Conservation (phyloP, 371 early-diverging fungal genomes). For the Catenaria anguillulae region DNA sequence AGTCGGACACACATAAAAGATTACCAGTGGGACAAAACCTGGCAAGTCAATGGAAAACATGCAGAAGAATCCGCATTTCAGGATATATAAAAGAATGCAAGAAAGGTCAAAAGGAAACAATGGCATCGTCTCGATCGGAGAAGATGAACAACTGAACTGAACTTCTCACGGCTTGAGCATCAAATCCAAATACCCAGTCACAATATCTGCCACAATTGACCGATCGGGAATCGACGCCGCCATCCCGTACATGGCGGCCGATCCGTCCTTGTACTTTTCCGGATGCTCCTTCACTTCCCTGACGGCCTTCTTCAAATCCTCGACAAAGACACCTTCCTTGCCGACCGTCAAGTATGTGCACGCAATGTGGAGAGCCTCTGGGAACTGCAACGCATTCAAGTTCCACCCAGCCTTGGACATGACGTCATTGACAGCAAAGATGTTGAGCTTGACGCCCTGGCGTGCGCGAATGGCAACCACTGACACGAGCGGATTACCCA, state of each 20-base stretch:
- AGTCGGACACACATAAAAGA: too few relatives aligned
- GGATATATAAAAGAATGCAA: too few relatives aligned
- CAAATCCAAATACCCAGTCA: constrained; percentile 68
- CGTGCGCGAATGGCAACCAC: constrained; percentile 68
- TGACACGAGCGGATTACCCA: constrained; percentile 69
- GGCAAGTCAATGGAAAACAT: too few relatives aligned
- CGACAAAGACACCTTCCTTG: constrained; percentile 53
- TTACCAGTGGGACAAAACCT: too few relatives aligned
- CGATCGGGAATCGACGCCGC: constrained; percentile 75
- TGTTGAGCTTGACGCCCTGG: constrained; percentile 46
- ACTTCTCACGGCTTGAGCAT: constrained; percentile 60
- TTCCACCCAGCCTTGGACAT: constrained; percentile 65
- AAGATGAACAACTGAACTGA: too few relatives aligned
- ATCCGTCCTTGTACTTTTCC: constrained; percentile 37
- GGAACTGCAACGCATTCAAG: constrained; percentile 74
- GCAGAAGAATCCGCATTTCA: too few relatives aligned
- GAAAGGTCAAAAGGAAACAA: too few relatives aligned
- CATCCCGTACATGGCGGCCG: constrained; percentile 81
- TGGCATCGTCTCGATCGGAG: too few relatives aligned
- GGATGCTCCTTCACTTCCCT: constrained; percentile 49
- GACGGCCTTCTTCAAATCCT: constrained; percentile 64
- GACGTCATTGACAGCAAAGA: constrained; percentile 71
- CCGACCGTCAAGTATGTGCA: constrained; percentile 59
- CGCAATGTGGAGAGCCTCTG: constrained; percentile 77
- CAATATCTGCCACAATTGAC: constrained; percentile 66